Evolutionary conservation across 139 green algal species (phyloP).

Genomic region (Chlorella ohadii): DNA sequence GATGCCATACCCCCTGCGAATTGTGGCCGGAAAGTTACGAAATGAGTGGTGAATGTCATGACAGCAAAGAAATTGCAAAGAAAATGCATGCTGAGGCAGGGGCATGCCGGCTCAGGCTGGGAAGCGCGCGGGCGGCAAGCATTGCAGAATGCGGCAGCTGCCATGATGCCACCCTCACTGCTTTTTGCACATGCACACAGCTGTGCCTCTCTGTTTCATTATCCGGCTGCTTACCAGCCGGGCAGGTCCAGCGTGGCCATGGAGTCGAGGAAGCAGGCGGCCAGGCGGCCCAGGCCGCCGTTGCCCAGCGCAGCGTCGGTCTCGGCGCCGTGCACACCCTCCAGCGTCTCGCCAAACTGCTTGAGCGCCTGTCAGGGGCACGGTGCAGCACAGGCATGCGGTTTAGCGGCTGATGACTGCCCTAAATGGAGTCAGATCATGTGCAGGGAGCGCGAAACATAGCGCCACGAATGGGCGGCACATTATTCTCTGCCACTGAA

Average conservation of each 20-base stretch:
- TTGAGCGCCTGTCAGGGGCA: conserved; percentile 34
- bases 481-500: no score
- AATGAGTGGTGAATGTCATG: no score
- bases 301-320: conserved; percentile 96
- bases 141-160: background rate
- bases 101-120: no score
- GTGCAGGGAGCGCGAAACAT: no score
- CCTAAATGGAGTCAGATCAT: no score
- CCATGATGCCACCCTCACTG: no score
- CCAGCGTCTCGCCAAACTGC: conserved; percentile 46
- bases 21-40: background rate
- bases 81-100: no score
- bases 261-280: conserved; percentile 98
- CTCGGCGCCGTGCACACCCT: conserved; percentile 60
- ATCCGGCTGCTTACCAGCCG: conserved; percentile 79
- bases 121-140: background rate
- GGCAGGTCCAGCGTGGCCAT: conserved; percentile 97
- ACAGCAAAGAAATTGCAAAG: no score
- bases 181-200: no score
- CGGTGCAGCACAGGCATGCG: background rate
- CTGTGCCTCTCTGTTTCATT: background rate
- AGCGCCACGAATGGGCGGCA: no score
- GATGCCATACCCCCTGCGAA: conserved; percentile 92
- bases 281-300: conserved; percentile 96
- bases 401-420: no score